A percentile compares a stretch with the other conserved stretches of the same genome.
These are phyloP conservation scores for Hemisphaericaspora lyxosophila DNA, from an alignment of 1,139 yeast genomes.

Conservation along the genomic window DNA sequence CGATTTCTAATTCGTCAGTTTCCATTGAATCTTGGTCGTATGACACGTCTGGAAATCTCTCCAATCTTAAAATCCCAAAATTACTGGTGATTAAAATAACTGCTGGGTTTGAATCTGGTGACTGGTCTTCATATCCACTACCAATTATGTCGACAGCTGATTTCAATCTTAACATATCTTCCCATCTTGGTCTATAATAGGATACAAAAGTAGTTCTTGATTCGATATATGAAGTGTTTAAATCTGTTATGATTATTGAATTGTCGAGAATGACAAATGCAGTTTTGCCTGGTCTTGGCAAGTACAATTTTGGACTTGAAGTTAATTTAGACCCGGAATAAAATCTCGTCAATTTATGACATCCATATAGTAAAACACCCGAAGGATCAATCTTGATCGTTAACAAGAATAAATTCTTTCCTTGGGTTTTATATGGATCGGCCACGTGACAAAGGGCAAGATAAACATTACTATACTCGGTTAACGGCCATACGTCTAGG, in stretches of 20 bases:
- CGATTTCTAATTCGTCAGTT: slow-evolving; percentile 15
- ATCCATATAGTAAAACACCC: slow-evolving; percentile 58
- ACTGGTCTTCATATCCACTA: slow-evolving; percentile 51
- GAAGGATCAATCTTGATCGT: slow-evolving; percentile 56
- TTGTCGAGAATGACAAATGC: slow-evolving; percentile 64
- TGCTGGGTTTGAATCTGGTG: slow-evolving; percentile 37
- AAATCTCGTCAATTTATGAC: slow-evolving; percentile 47
- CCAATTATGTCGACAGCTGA: slow-evolving; percentile 58
- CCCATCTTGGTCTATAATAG: slow-evolving; percentile 68
- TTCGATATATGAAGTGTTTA: slow-evolving; percentile 41
- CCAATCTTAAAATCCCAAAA: slow-evolving; percentile 66
- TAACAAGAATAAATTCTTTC: slow-evolving; percentile 42
- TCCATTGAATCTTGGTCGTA: slow-evolving; percentile 10
- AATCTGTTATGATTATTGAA: slow-evolving; percentile 66
- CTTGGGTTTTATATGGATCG: slow-evolving; percentile 18
- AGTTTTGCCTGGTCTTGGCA: slow-evolving; percentile 63
- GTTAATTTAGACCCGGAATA: slow-evolving; percentile 31
- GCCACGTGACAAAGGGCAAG: slow-evolving; percentile 45
- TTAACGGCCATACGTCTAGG: slow-evolving; percentile 54
- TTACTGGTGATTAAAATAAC: slow-evolving; percentile 51
- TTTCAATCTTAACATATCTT: slow-evolving; percentile 65
- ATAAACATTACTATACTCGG: slow-evolving; percentile 34
- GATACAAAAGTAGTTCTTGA: slow-evolving; percentile 23
- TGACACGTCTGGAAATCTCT: slow-evolving; percentile 37
- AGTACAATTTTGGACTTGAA: slow-evolving; percentile 48